Evolutionary conservation across 1,139 yeast species (phyloP), one percentile per base, ranked within the genome.

Genomic region (Candida sp.): DNA sequence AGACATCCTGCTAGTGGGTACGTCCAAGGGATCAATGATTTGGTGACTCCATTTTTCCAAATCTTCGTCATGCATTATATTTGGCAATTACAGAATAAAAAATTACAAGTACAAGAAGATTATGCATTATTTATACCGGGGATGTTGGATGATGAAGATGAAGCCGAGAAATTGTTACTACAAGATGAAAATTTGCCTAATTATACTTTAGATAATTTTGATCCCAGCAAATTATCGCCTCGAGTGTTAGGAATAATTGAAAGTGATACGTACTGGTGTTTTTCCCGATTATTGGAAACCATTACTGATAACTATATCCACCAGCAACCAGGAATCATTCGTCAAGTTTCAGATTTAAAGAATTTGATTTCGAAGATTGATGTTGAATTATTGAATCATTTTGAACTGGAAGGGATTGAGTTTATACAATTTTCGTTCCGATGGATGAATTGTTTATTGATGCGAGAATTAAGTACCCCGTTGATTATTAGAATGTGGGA

Each of bases 1-100:
- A 78, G 99, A 49, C 99, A 95, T 59, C 99, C 99, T 1, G 97
- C 98, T 4, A 84, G 95, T 58, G 99, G 99, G 4, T 93, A 93
- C 63, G 99, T 93, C n/a, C 99, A 93, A 65, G 99, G 99, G 23
- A 95, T 93, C 45, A 93, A 93, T 61, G 99, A 93, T 63, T 73
- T 93, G 44, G 90, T 85, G 15, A 93, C 98, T 0, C 99, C 99
- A 1, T 90, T 95, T 61, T 91, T 79, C 63, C 97, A 93, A 62
- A 84, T 93, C 0, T 93, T 93, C 58, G 64, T 95, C 42, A 74
- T 82, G 3, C 83, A 84, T 48, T 91, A 91, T 59, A 55, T 84
- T 36, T 68, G 75, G 76, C 77, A 71, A 51, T 51, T 73, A 22
- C 76, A 72, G 46, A 48, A 61, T 35, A 52, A 52, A 21, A 54